Evolutionary conservation across 78 protist genomes (phyloP).

Genomic region (Dictyostelium firmibasis): DNA sequence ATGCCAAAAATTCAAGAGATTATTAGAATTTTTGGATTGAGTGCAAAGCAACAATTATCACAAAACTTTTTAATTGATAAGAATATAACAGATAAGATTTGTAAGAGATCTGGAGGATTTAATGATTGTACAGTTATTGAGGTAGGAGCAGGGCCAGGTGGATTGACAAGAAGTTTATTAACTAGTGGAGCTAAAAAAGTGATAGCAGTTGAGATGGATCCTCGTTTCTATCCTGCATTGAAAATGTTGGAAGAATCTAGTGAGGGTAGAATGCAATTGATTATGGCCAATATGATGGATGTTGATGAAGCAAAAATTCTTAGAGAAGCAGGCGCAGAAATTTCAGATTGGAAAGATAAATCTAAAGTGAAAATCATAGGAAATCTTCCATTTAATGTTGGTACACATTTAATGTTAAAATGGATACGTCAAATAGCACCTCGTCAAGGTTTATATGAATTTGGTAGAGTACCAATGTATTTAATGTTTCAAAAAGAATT

Average conservation of each 20-base stretch:
- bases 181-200: slow-evolving; percentile 34
- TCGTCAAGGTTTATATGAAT: slow-evolving; percentile 31
- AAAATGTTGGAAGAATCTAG: slow-evolving; percentile 74
- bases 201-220: slow-evolving; percentile 85
- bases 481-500: slow-evolving; percentile 85
- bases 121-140: slow-evolving; percentile 81
- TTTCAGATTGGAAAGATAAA: background rate
- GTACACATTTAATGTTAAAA: slow-evolving; percentile 82
- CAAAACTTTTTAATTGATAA: slow-evolving; percentile 87
- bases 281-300: slow-evolving; percentile 73
- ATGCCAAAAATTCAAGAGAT: slow-evolving; percentile 80
- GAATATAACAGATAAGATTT: slow-evolving; percentile 69
- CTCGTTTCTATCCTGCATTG: slow-evolving; percentile 75
- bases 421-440: slow-evolving; percentile 72
- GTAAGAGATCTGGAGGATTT: slow-evolving; percentile 64
- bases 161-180: slow-evolving; percentile 80
- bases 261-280: slow-evolving; percentile 26
- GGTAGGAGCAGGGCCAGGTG: slow-evolving; percentile 91
- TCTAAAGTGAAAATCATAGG: slow-evolving; percentile 63
- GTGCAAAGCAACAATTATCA: slow-evolving; percentile 78
- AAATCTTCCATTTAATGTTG: slow-evolving; percentile 84
- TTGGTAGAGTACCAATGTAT: slow-evolving; percentile 71
- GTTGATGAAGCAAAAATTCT: slow-evolving; percentile 43
- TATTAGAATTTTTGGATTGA: slow-evolving; percentile 73
- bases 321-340: background rate